These are phyloP conservation scores for Parasitella parasitica DNA, from an alignment of 371 early-diverging fungal species.

Conservation along the genomic window DNA sequence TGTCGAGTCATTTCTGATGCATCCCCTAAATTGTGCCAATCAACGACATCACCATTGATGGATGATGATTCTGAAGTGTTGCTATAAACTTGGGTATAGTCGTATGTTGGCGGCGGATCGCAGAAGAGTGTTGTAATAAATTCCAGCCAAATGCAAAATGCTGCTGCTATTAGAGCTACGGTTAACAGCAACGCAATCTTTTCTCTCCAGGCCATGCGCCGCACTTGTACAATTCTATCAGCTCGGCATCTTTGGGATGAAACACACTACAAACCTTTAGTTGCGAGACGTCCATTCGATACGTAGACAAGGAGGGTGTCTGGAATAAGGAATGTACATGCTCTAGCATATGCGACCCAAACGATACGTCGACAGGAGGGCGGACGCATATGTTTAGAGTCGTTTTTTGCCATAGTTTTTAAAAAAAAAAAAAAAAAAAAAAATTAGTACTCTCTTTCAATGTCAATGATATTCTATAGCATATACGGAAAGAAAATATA, in stretches of 20 bases:
- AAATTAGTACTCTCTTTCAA: not conserved
- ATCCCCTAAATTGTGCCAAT: conserved; percentile 29
- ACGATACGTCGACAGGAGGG: conserved; percentile 25
- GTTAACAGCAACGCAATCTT: conserved; percentile 39
- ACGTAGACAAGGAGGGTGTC: conserved; percentile 13
- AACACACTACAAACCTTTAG: conserved; percentile 24
- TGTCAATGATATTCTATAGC: not conserved
- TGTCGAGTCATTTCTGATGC: conserved; percentile 22
- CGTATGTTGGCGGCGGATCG: conserved; percentile 28
- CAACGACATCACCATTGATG: conserved; percentile 39
- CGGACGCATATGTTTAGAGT: conserved; percentile 20
- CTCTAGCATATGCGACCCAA: conserved; percentile 26
- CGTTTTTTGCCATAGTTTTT: conserved; percentile 9
- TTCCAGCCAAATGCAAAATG: conserved; percentile 47
- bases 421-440: too few relatives aligned
- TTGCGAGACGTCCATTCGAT: conserved; percentile 22
- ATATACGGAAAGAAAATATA: not conserved
- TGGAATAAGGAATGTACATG: conserved; percentile 23
- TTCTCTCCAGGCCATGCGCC: conserved; percentile 50
- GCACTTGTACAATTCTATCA: conserved; percentile 10
- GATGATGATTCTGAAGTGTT: conserved; percentile 25
- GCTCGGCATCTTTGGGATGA: not conserved
- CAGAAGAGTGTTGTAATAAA: conserved; percentile 45
- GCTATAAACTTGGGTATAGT: conserved; percentile 24
- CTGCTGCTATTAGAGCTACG: conserved; percentile 17